phyloP scores from a whole-genome alignment of 441 rosid species.

The Croton laevigatus region DNA sequence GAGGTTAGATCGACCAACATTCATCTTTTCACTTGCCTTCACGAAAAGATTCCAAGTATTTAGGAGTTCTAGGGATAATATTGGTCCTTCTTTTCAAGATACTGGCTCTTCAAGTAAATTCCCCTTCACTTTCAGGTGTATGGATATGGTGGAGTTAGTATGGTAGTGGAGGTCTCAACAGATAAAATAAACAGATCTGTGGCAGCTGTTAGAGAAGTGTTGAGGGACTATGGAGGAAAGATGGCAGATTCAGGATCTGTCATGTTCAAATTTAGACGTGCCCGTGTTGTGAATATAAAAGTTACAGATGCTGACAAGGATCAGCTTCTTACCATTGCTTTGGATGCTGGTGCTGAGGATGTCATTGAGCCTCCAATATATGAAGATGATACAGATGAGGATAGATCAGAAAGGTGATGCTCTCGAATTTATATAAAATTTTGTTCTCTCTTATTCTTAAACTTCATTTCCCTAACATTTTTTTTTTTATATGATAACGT shows the following conservation, averaged over 20 bases:
- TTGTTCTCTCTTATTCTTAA: neutral
- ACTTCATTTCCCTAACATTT: neutral
- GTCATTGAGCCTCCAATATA: conserved; percentile 74
- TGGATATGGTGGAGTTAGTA: conserved; percentile 92
- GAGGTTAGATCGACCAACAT: conserved; percentile 48
- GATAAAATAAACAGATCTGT: conserved; percentile 88
- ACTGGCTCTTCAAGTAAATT: conserved; percentile 4
- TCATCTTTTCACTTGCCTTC: conserved; percentile 13
- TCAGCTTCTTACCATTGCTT: conserved; percentile 63
- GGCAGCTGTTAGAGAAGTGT: conserved; percentile 76
- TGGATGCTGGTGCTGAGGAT: conserved; percentile 96
- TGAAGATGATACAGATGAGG: conserved; percentile 75
- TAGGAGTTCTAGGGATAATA: neutral
- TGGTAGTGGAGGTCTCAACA: conserved; percentile 84
- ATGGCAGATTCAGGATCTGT: conserved; percentile 96
- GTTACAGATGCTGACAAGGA: conserved; percentile 76
- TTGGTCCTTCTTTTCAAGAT: neutral
- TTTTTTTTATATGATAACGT: neutral
- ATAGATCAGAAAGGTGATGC: conserved; percentile 55
- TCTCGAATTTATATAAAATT: conserved; percentile 5
- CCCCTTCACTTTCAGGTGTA: conserved; percentile 54
- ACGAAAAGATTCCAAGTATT: conserved; percentile 1
- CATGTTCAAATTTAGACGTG: conserved; percentile 85
- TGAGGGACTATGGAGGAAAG: conserved; percentile 84
- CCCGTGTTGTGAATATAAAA: conserved; percentile 65